Evolutionary conservation across 2,329 filamentous ascomycete species (phyloP), one percentile per base, ranked within the genome.

Genomic region (Botryotinia calthae): DNA sequence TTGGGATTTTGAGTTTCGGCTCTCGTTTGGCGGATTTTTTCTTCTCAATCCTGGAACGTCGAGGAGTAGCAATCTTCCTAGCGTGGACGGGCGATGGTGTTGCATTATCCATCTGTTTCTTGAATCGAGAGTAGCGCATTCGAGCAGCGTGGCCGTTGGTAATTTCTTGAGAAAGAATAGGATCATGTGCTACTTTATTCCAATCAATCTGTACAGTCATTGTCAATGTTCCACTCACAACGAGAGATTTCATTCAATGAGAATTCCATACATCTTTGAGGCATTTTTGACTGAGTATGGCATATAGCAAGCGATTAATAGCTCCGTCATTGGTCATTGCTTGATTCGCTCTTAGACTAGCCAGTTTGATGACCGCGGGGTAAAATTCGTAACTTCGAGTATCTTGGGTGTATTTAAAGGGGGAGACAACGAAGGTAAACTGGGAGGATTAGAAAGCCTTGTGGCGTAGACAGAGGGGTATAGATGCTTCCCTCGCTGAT

Each of bases 81-180:
- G 75, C 74, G 31, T 73, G 72, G 0, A 74, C 70, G 7, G 72
- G 66, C 14, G 72, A 71, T 6, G 79, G 75, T 5, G 78, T 81
- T n/a, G 51, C 40, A 22, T 84, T 84, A 73, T 88, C 86, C 82
- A 87, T 86, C 64, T 87, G 85, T 71, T 84, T 82, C 73, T 82
- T 84, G 79, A 87, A 87, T 51, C 86, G 84, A 34, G 84, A 86
- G 78, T 84, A 88, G 42, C 87, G 84, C 86, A 88, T 88, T 56
- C 86, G 84, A 22, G 86, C 86, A 5, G 86, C 86, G 76, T 88
- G 87, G 54, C 86, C 87, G 70, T 88, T 88, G 51, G 85, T 85
- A 71, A 88, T 86, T 62, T 84, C 84, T 20, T 86, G 80, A 14
- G 54, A 61, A 18, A 79, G 76, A 56, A 79, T 71, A 0, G 78